Base-by-base conservation (phyloP, 805 yeast genomes). In the Lipomyces anomalus region DNA sequence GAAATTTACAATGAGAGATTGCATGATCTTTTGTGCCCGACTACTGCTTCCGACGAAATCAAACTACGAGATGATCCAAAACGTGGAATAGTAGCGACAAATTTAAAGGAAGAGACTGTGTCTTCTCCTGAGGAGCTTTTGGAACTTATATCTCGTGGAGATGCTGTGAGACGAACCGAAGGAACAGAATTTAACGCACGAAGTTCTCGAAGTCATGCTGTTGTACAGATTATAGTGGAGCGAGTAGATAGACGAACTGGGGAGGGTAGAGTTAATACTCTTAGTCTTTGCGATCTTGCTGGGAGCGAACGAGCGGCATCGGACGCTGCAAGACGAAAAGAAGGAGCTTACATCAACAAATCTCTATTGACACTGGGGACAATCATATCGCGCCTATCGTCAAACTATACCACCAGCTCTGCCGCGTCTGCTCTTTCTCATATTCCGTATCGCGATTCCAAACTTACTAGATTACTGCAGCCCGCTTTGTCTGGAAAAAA, bases 371-470 rank as follows among this genome's bases (percentile, higher is more conserved):
- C 97, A 0, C 72, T 90, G 41, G 88, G 96, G 4, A 85, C 95
- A 1, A 96, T 90, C n/a, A 88, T 90, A 47, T 79, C 94, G 22
- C 81, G 86, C 56, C 69, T 90, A 32, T 76, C 85, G 21, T 71
- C 69, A 13, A 62, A 61, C 38, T 46, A 53, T 26, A 60, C 63
- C 17, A 57, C 28, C 7, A n/a, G 41, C 22, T 63, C 67, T 39
- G 42, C 53, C 24, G 36, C 55, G 53, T 22, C 58, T 43, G 22
- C 38, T 42, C 1, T 38, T 20, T 78, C 76, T 11, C 97, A 92
- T 61, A 76, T 92, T 29, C 97, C 97, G 0, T 90, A 86, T 66
- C 71, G 98, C 61, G 97, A 90, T 62, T 86, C 95, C 3, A 90
- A 90, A 61, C 74, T 90, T 46, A 90, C 98, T 0, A 70, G 98